phyloP scores from a whole-genome alignment of 176 grass and related monocot genomes.

The Eremochloa ophiuroides region DNA sequence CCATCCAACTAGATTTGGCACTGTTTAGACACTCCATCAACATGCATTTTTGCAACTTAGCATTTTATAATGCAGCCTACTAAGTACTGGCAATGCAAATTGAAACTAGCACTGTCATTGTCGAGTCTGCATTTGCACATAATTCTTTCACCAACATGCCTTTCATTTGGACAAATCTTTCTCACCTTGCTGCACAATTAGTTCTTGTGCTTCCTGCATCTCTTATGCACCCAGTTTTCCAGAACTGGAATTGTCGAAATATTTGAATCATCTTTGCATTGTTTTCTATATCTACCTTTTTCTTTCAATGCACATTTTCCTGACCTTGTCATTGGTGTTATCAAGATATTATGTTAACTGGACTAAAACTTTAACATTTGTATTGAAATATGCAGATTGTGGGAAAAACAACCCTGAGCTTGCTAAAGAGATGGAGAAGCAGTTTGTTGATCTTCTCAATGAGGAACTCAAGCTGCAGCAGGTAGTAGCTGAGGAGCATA shows the following conservation, averaged over 20 bases:
- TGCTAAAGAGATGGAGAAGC: constrained; percentile 81
- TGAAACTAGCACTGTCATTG: neutral
- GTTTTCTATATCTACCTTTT: neutral
- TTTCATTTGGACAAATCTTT: neutral
- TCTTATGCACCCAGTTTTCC: neutral
- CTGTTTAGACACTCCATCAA: no score
- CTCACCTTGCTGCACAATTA: neutral
- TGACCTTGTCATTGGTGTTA: constrained; percentile 4
- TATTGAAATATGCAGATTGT: constrained; percentile 53
- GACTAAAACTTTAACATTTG: neutral
- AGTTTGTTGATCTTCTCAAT: constrained; percentile 77
- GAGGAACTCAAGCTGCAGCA: constrained; percentile 94
- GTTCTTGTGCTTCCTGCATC: neutral
- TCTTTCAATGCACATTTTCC: neutral
- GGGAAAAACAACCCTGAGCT: constrained; percentile 80
- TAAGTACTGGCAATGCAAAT: neutral
- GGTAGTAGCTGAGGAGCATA: constrained; percentile 77
- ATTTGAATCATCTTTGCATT: neutral
- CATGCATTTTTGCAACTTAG: no score
- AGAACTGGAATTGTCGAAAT: neutral
- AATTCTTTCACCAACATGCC: neutral
- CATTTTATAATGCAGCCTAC: neutral
- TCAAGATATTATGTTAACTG: constrained; percentile 13
- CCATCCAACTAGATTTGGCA: neutral
- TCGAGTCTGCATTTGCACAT: neutral